Evolutionary conservation across 805 yeast genomes (phyloP).

Genomic region (Grigorovia yakushimaensis): DNA sequence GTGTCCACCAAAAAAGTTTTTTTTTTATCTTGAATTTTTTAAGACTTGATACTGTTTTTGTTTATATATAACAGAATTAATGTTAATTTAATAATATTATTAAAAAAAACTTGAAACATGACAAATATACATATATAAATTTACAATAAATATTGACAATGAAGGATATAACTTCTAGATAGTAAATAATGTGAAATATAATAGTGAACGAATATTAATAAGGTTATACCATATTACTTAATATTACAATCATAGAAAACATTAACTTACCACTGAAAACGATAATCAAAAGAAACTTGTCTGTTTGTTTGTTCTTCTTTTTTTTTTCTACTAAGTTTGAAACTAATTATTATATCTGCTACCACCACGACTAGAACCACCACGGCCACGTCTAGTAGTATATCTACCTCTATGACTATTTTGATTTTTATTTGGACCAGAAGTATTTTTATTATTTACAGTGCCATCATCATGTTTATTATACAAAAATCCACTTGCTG

Average conservation of each 20-base stretch:
- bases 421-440: conserved; percentile 5
- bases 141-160: background rate
- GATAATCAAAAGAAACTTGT: too few relatives aligned
- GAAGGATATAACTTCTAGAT: background rate
- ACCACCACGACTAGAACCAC: conserved; percentile 14
- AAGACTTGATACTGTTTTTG: too few relatives aligned
- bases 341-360: conserved; percentile 10
- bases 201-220: too few relatives aligned
- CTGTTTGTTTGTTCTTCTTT: too few relatives aligned
- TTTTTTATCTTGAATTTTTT: too few relatives aligned
- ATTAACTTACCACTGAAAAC: too few relatives aligned
- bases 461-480: conserved; percentile 1
- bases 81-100: background rate
- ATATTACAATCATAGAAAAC: too few relatives aligned
- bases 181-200: too few relatives aligned
- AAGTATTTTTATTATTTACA: conserved; percentile 5
- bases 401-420: conserved; percentile 14
- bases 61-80: background rate
- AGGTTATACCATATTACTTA: too few relatives aligned
- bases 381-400: conserved; percentile 6
- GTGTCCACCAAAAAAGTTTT: too few relatives aligned
- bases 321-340: too few relatives aligned
- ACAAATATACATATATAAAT: conserved; percentile 1
- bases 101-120: background rate
- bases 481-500: conserved; percentile 27